These are phyloP conservation scores for Fusarium poae DNA, from an alignment of 2,329 filamentous ascomycete genomes.

Conservation along the genomic window DNA sequence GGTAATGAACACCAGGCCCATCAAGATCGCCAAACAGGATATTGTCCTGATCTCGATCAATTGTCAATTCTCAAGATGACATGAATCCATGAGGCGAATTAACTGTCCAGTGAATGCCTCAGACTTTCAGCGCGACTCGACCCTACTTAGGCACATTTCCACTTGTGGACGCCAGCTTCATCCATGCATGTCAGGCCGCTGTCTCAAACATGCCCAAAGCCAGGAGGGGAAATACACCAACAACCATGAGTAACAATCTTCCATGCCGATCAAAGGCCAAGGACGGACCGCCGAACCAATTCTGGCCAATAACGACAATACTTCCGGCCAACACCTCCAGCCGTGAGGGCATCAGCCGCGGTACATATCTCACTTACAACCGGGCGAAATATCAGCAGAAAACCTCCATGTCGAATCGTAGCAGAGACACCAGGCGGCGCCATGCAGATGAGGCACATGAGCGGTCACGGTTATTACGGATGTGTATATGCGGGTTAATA, in stretches of 20 bases:
- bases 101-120: background rate
- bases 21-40: no score
- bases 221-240: background rate
- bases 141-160: background rate
- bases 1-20: no score
- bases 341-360: background rate
- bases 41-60: background rate
- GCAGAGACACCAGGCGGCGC: background rate
- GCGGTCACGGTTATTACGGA: background rate
- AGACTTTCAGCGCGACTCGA: background rate
- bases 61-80: background rate
- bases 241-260: rapidly evolving
- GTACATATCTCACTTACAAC: background rate
- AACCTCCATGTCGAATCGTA: background rate
- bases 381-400: background rate
- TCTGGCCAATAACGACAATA: no score
- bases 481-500: background rate
- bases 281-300: rapidly evolving
- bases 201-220: background rate
- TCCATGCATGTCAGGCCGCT: background rate
- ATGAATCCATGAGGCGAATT: background rate
- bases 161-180: background rate
- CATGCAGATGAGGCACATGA: background rate
- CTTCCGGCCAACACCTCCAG: background rate
- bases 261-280: background rate